A percentile compares a stretch with the other conserved stretches of the same genome.
phyloP scores from a whole-genome alignment of 2,329 filamentous ascomycete genomes.

The Aspergillus sp. region DNA sequence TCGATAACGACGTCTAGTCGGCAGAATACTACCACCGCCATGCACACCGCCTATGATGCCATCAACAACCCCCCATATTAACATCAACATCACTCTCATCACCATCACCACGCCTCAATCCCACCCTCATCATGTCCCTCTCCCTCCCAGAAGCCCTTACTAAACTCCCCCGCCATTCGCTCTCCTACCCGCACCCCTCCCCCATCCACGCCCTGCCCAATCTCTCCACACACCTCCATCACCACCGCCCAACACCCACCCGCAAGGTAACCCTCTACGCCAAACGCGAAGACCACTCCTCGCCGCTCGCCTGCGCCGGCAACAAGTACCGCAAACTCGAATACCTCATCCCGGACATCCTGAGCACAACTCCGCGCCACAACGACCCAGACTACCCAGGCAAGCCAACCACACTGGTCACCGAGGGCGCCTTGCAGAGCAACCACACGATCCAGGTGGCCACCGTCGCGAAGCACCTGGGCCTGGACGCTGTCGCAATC shows the following conservation, averaged over 20 bases:
- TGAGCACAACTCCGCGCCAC: conserved; percentile 13
- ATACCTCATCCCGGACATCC: conserved; percentile 36
- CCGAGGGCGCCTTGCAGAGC: conserved; percentile 37
- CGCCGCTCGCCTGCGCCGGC: conserved; percentile 33
- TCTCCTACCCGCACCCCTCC: conserved; percentile 29
- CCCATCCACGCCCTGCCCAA: conserved; percentile 32
- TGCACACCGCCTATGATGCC: background rate
- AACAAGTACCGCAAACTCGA: conserved; percentile 42
- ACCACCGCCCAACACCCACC: background rate
- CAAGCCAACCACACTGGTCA: conserved; percentile 29
- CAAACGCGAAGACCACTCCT: conserved; percentile 37
- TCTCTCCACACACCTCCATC: conserved; percentile 13
- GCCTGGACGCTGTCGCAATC: conserved; percentile 25
- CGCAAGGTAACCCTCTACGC: conserved; percentile 25
- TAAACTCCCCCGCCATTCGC: conserved; percentile 27
- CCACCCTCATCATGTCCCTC: conserved; percentile 7
- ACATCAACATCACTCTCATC: background rate
- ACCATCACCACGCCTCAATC: background rate
- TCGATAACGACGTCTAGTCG: background rate
- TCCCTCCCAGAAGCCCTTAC: conserved; percentile 24
- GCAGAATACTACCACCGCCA: conserved; percentile 7
- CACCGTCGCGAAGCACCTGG: conserved; percentile 27
- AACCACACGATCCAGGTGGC: conserved; percentile 38
- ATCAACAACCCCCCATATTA: background rate
- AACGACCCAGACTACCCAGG: conserved; percentile 16